Evolutionary conservation across 2,329 filamentous ascomycete species (phyloP).

Genomic region (Aspergillus tamarii): DNA sequence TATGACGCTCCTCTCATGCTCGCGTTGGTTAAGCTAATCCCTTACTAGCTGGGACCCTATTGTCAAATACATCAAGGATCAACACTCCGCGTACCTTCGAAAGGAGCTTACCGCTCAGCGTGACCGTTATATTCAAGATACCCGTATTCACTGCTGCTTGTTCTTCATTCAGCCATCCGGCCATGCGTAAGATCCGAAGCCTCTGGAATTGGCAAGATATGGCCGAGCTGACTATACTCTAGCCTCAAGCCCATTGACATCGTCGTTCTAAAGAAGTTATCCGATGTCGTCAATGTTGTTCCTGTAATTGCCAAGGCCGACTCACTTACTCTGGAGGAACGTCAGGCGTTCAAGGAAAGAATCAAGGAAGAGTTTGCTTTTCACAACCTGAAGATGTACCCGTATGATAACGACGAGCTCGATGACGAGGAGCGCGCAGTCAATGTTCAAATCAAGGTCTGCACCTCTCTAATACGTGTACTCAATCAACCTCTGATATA

Average conservation of each 20-base stretch:
- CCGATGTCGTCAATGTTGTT: constrained; percentile 98
- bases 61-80: constrained; percentile 99
- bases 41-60: constrained; percentile 85
- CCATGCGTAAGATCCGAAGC: constrained; percentile 65
- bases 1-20: constrained; percentile 15
- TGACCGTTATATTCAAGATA: constrained; percentile 99
- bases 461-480: constrained; percentile 29
- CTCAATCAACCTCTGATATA: constrained; percentile 33
- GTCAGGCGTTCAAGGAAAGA: constrained; percentile 93
- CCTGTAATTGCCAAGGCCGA: constrained; percentile 99
- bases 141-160: constrained; percentile 97
- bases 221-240: constrained; percentile 17
- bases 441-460: constrained; percentile 95
- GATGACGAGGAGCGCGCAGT: constrained; percentile 93
- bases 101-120: constrained; percentile 99
- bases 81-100: constrained; percentile 97
- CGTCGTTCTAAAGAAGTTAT: constrained; percentile 98
- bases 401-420: constrained; percentile 98
- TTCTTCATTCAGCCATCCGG: constrained; percentile 99
- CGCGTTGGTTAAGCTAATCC: constrained; percentile 24
- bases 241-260: constrained; percentile 97
- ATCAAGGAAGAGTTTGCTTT: constrained; percentile 99
- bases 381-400: constrained; percentile 99
- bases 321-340: constrained; percentile 92
- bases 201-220: neutral